These are phyloP conservation scores for Phialemonium atrogriseum DNA, from an alignment of 2,329 filamentous ascomycete species.

Conservation along the genomic window DNA sequence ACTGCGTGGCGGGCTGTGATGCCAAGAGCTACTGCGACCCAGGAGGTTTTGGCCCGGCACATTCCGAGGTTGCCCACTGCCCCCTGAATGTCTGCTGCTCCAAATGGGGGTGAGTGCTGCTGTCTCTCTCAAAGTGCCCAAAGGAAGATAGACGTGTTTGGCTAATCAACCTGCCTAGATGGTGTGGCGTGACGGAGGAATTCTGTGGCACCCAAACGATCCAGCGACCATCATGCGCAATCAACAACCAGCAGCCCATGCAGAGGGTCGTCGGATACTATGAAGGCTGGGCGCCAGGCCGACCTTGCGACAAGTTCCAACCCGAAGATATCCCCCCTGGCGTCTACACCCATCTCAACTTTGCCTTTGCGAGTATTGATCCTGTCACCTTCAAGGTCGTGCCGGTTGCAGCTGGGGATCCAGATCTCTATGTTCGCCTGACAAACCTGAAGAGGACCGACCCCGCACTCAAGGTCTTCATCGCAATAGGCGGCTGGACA, in stretches of 20 bases:
- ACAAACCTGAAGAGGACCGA: constrained; percentile 13
- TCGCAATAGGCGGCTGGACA: constrained; percentile 25
- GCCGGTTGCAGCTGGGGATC: constrained; percentile 7
- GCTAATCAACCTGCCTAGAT: neutral
- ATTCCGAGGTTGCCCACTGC: constrained; percentile 27
- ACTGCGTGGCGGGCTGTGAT: too few relatives aligned
- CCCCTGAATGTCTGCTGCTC: constrained; percentile 33
- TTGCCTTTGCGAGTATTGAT: constrained; percentile 18
- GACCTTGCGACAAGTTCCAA: constrained; percentile 1
- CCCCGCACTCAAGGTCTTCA: constrained; percentile 17
- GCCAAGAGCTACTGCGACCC: too few relatives aligned
- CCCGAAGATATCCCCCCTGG: neutral
- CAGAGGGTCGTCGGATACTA: constrained; percentile 11
- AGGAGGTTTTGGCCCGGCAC: constrained; percentile 33
- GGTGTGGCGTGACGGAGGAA: constrained; percentile 18
- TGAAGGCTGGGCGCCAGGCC: constrained; percentile 8
- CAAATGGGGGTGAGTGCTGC: constrained; percentile 21
- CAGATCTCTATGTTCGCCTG: constrained; percentile 11
- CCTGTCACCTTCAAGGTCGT: constrained; percentile 12
- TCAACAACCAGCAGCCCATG: constrained; percentile 16
- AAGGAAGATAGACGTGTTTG: neutral
- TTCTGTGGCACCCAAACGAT: constrained; percentile 19
- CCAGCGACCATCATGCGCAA: constrained; percentile 10
- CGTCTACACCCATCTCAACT: constrained; percentile 18
- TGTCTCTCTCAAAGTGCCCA: neutral